These are phyloP conservation scores for Diplodia intermedia DNA, from an alignment of 2,329 filamentous ascomycete species.

Conservation along the genomic window DNA sequence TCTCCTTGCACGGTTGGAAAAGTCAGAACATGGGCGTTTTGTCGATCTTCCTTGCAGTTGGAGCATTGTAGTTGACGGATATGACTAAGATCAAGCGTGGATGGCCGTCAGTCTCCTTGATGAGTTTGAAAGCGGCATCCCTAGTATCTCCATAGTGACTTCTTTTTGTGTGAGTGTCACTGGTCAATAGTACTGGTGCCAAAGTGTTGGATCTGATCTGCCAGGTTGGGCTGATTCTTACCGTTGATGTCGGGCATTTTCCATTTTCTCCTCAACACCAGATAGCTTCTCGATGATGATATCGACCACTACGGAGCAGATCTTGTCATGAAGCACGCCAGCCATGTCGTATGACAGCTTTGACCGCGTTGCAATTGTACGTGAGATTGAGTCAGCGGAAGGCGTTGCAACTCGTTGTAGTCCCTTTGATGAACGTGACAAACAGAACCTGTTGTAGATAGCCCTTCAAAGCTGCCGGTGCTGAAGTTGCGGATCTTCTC, in stretches of 20 bases:
- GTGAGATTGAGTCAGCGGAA: background rate
- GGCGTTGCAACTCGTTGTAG: background rate
- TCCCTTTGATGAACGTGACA: background rate
- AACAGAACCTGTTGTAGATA: background rate
- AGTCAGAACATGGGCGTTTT: background rate
- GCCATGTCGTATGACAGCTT: background rate
- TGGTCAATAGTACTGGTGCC: background rate
- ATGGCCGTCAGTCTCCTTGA: background rate
- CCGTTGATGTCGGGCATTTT: background rate
- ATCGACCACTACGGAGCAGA: background rate
- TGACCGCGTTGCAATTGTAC: background rate
- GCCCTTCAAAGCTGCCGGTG: background rate
- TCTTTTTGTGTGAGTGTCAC: rapidly evolving
- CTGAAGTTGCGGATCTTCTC: background rate
- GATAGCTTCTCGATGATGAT: background rate
- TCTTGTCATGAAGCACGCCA: background rate
- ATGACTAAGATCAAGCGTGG: background rate
- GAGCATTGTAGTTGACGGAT: background rate
- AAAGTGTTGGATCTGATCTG: background rate
- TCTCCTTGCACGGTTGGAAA: background rate
- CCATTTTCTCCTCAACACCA: background rate
- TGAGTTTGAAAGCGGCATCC: background rate
- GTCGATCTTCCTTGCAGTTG: background rate
- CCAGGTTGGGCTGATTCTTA: background rate
- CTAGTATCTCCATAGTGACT: background rate